Percentiles rank a stretch among this genome's conserved stretches.
Conservation (phyloP, 805 yeast genomes). For the Saccharomycopsis capsularis region DNA sequence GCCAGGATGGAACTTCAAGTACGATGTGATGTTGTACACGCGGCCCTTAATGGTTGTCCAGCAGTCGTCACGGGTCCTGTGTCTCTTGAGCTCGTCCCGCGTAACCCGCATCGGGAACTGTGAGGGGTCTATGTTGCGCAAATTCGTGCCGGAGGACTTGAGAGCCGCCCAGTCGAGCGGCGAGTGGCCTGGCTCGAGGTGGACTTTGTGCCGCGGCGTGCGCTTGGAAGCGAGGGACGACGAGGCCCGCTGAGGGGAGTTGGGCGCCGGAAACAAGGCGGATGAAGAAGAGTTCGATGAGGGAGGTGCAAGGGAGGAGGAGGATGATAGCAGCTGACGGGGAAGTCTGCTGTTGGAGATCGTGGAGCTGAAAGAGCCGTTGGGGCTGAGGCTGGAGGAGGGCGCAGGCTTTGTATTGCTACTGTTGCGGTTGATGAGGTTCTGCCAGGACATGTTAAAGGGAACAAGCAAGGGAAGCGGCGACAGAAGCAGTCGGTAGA, state of each 20-base stretch:
- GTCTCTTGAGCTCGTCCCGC: constrained; percentile 51
- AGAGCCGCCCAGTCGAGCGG: constrained; percentile 80
- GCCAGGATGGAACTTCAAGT: constrained; percentile 87
- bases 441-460: constrained; percentile 15
- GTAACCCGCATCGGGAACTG: constrained; percentile 55
- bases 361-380: background rate
- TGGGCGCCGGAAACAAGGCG: constrained; percentile 14
- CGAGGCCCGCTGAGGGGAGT: constrained; percentile 12
- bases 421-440: background rate
- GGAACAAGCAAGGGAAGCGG: too few species aligned
- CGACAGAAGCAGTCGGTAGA: too few species aligned
- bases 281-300: background rate
- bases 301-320: background rate
- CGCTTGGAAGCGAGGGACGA: background rate
- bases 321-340: background rate
- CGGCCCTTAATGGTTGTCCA: constrained; percentile 81
- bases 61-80: constrained; percentile 57
- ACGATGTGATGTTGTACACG: constrained; percentile 82
- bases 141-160: constrained; percentile 40
- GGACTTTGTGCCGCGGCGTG: constrained; percentile 42
- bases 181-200: constrained; percentile 70
- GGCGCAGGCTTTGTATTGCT: background rate
- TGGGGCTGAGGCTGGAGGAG: background rate
- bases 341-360: background rate
- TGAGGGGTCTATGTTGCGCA: constrained; percentile 39